Conservation (phyloP, 148 eudicot genomes). For the Fagopyrum homotropicum region DNA sequence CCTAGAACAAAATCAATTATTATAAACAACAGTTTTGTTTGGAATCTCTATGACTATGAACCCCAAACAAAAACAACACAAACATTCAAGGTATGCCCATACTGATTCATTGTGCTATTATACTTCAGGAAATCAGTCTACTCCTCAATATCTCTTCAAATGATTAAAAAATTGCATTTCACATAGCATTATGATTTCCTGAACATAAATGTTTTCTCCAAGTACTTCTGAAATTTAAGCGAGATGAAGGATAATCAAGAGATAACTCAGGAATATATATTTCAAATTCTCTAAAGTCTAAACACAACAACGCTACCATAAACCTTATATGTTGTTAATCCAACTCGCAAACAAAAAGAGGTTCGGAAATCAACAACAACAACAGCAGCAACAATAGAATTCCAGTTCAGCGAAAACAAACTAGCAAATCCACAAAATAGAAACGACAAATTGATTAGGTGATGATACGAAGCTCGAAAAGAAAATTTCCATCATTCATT, state of each 20-base stretch:
- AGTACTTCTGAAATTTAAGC: not conserved
- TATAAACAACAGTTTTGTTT: too few species aligned
- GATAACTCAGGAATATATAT: not conserved
- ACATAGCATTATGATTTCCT: too few species aligned
- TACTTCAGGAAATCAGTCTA: not conserved
- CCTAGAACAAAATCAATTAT: too few species aligned
- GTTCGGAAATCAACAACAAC: not conserved
- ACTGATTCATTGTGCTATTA: not conserved
- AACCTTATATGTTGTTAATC: not conserved
- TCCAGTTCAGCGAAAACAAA: not conserved
- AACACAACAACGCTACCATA: not conserved
- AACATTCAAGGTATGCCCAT: slow-evolving; percentile 8
- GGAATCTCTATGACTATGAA: slow-evolving; percentile 15
- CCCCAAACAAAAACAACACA: slow-evolving; percentile 10
- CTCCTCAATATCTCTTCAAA: not conserved
- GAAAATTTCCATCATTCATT: too few species aligned
- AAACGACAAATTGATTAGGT: too few species aligned
- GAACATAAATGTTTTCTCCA: too few species aligned
- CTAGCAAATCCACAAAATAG: not conserved
- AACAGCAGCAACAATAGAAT: not conserved
- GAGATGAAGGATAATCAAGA: not conserved
- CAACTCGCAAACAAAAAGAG: not conserved
- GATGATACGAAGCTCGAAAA: too few species aligned
- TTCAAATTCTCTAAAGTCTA: not conserved
- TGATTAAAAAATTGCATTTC: not conserved